A percentile compares a stretch with the other conserved stretches of the same genome.
Evolutionary conservation across 495 filamentous ascomycete genomes (phyloP).

Genomic region (Hamigera avellanea): DNA sequence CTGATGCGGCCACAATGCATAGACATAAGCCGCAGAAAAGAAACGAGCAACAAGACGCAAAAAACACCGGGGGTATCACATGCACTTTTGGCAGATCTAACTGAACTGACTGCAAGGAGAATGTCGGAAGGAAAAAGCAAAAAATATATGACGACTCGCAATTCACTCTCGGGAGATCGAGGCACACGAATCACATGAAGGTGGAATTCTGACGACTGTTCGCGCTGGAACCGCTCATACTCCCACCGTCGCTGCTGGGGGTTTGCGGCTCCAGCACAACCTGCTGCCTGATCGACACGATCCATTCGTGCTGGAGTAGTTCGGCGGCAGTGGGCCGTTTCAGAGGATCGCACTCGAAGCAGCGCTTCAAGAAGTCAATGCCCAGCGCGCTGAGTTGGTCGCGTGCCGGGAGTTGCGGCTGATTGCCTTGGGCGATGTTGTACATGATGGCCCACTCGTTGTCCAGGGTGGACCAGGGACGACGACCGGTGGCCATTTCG

Average conservation of each 20-base stretch:
- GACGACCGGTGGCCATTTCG: slow-evolving; percentile 92
- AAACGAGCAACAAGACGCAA: no score
- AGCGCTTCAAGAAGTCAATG: slow-evolving; percentile 78
- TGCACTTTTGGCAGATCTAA: slow-evolving; percentile 8
- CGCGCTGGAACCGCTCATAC: slow-evolving; percentile 15
- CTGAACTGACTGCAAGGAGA: no score
- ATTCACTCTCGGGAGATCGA: no score
- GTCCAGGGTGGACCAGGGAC: slow-evolving; percentile 94
- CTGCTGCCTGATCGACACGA: slow-evolving; percentile 53
- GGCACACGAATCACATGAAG: slow-evolving; percentile 20
- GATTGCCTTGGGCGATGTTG: slow-evolving; percentile 95
- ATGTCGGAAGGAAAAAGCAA: neutral
- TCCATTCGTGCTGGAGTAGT: slow-evolving; percentile 94
- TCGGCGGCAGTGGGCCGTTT: slow-evolving; percentile 75
- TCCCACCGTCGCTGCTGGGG: slow-evolving; percentile 29
- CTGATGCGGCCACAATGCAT: no score
- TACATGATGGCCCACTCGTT: slow-evolving; percentile 99
- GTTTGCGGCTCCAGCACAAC: slow-evolving; percentile 43
- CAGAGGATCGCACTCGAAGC: slow-evolving; percentile 77
- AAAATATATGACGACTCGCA: no score
- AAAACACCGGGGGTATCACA: slow-evolving; percentile 30
- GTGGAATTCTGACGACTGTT: slow-evolving; percentile 24
- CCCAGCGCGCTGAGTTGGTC: slow-evolving; percentile 80
- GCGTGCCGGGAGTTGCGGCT: slow-evolving; percentile 64
- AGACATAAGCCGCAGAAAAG: no score